Evolutionary conservation across 257 asterid genomes (phyloP).

Genomic region (Prunella vulgaris): DNA sequence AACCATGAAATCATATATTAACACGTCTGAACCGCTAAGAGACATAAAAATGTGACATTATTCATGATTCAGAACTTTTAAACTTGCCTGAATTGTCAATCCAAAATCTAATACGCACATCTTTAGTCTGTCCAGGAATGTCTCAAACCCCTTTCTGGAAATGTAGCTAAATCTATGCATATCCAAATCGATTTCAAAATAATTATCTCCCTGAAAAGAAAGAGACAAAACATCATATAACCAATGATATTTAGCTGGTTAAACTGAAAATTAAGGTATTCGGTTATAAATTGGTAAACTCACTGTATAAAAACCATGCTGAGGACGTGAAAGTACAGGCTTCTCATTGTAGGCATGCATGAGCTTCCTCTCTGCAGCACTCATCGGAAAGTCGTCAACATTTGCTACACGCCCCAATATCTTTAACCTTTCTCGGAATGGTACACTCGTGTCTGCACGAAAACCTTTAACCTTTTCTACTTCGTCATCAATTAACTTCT

Average conservation of each 20-base stretch:
- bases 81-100: conserved; percentile 86
- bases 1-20: conserved; percentile 16
- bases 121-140: conserved; percentile 81
- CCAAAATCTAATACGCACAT: conserved; percentile 80
- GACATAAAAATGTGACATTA: not conserved
- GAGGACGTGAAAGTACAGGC: conserved; percentile 99
- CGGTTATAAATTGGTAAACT: not conserved
- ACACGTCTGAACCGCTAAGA: not conserved
- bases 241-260: not conserved
- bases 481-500: conserved; percentile 77
- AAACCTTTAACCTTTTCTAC: conserved; percentile 82
- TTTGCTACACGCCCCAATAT: conserved; percentile 87
- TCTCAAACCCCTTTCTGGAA: conserved; percentile 84
- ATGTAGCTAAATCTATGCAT: conserved; percentile 98
- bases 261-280: not conserved
- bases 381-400: conserved; percentile 81
- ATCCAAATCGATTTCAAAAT: conserved; percentile 88
- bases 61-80: not conserved
- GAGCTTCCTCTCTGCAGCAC: conserved; percentile 89
- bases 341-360: conserved; percentile 93
- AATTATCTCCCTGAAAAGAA: conserved; percentile 69
- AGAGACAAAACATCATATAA: not conserved
- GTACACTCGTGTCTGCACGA: conserved; percentile 56
- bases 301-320: conserved; percentile 77
- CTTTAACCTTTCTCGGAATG: conserved; percentile 88